Conservation (phyloP, 345 rosid genomes). For the Limnanthes douglasii region DNA sequence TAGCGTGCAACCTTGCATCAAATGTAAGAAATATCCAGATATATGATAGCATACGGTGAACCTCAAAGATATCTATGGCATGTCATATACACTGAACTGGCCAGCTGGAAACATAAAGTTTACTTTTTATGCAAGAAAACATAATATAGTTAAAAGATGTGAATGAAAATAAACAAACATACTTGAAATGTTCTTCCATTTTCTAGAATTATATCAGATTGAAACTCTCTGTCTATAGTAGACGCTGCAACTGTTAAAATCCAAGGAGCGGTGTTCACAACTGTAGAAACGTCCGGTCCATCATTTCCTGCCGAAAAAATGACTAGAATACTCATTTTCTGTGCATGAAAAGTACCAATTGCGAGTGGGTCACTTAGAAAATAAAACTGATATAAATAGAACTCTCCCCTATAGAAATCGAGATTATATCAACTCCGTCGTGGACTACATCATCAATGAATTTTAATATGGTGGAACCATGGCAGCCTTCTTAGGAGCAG, state of each 20-base stretch:
- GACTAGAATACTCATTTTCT: slow-evolving; percentile 50
- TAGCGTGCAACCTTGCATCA: no score
- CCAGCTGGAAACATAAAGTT: no score
- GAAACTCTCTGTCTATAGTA: slow-evolving; percentile 70
- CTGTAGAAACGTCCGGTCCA: slow-evolving; percentile 37
- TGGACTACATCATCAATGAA: slow-evolving; percentile 69
- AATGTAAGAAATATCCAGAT: no score
- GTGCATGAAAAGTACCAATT: slow-evolving; percentile 72
- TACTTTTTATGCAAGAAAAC: no score
- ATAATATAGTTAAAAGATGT: no score
- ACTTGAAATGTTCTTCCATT: slow-evolving; percentile 20
- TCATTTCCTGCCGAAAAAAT: slow-evolving; percentile 78
- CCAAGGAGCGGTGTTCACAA: slow-evolving; percentile 73
- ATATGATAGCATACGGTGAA: no score
- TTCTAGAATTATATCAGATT: slow-evolving; percentile 57
- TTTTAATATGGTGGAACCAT: slow-evolving; percentile 47
- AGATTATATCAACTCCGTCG: slow-evolving; percentile 58
- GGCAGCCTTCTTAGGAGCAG: slow-evolving; percentile 40
- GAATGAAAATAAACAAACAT: no score
- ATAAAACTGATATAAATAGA: slow-evolving; percentile 10
- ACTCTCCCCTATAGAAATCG: slow-evolving; percentile 67
- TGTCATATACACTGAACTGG: no score
- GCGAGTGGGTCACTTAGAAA: slow-evolving; percentile 44
- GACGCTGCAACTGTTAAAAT: slow-evolving; percentile 70
- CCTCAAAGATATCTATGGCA: no score